Evolutionary conservation across 176 grass and related monocot genomes (phyloP).

Genomic region (Hsuehochloa calcarea): DNA sequence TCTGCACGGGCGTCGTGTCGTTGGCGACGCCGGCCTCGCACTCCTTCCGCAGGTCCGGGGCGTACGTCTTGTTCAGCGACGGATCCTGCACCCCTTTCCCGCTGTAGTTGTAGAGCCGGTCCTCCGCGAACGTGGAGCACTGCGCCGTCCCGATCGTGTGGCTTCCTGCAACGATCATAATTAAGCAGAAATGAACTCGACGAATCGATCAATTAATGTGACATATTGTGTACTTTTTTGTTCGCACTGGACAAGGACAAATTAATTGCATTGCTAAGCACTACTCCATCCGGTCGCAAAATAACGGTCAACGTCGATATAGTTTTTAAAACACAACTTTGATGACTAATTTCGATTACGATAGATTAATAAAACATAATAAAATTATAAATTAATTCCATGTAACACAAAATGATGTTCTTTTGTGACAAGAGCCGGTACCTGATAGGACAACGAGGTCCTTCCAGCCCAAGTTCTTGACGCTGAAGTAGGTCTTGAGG

Average conservation of each 20-base stretch:
- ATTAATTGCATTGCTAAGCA: not conserved
- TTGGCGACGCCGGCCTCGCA: slow-evolving; percentile 27
- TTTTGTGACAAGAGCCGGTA: not conserved
- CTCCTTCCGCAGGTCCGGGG: slow-evolving; percentile 17
- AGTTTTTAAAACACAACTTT: too few species aligned
- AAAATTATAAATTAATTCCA: too few species aligned
- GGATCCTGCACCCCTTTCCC: slow-evolving; percentile 40
- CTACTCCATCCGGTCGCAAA: too few species aligned
- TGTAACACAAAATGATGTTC: too few species aligned
- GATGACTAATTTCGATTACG: too few species aligned
- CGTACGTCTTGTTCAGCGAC: slow-evolving; percentile 50
- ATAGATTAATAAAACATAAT: too few species aligned
- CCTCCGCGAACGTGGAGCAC: slow-evolving; percentile 41
- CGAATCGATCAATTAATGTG: not conserved
- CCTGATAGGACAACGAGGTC: slow-evolving; percentile 56
- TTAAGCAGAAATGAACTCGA: not conserved
- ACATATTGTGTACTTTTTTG: not conserved
- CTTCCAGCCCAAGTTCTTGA: slow-evolving; percentile 46
- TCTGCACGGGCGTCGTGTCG: not conserved
- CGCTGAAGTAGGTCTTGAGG: slow-evolving; percentile 59
- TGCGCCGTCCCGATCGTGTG: slow-evolving; percentile 46
- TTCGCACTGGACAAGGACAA: not conserved
- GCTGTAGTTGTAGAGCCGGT: slow-evolving; percentile 63
- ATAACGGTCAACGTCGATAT: too few species aligned
- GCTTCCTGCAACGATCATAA: slow-evolving; percentile 29